Percentiles rank a stretch among this genome's conserved stretches.
phyloP scores from a whole-genome alignment of 495 filamentous ascomycete genomes.

The Trichoderma asperelloides region DNA sequence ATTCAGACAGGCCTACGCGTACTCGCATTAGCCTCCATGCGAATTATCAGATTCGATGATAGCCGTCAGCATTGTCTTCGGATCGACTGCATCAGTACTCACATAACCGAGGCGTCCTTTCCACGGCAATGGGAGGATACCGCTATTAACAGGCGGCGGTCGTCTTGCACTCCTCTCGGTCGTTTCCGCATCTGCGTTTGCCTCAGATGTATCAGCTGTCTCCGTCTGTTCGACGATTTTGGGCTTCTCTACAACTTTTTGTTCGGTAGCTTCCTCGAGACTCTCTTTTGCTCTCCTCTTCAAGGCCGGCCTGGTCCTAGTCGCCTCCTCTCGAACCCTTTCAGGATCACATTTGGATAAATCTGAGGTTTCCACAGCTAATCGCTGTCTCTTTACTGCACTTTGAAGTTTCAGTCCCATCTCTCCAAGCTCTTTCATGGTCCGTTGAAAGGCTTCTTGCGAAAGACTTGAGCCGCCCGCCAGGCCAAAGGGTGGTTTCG shows the following conservation, averaged over 20 bases:
- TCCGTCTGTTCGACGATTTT: constrained; percentile 12
- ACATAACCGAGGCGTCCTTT: constrained; percentile 89
- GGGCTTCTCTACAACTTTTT: constrained; percentile 15
- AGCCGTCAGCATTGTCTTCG: neutral
- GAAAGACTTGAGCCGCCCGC: neutral
- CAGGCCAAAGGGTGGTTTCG: neutral
- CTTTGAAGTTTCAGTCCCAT: constrained; percentile 23
- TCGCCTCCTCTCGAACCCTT: constrained; percentile 25
- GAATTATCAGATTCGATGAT: neutral
- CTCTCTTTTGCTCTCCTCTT: constrained; percentile 25
- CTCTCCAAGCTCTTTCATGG: constrained; percentile 18
- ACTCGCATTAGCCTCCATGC: constrained; percentile 13
- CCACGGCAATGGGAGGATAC: constrained; percentile 83
- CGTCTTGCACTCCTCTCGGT: constrained; percentile 42
- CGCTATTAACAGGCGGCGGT: constrained; percentile 73
- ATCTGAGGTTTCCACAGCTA: constrained; percentile 16
- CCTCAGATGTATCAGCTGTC: constrained; percentile 4
- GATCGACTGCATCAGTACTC: constrained; percentile 23
- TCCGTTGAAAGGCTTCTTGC: neutral
- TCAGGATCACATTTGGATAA: constrained; percentile 1
- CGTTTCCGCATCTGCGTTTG: constrained; percentile 26
- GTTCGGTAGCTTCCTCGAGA: constrained; percentile 18
- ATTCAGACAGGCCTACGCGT: constrained; percentile 69
- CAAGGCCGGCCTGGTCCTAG: neutral
- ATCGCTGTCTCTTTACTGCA: constrained; percentile 18